phyloP scores from a whole-genome alignment of 257 asterid genomes.

The Solanum sejunctum region DNA sequence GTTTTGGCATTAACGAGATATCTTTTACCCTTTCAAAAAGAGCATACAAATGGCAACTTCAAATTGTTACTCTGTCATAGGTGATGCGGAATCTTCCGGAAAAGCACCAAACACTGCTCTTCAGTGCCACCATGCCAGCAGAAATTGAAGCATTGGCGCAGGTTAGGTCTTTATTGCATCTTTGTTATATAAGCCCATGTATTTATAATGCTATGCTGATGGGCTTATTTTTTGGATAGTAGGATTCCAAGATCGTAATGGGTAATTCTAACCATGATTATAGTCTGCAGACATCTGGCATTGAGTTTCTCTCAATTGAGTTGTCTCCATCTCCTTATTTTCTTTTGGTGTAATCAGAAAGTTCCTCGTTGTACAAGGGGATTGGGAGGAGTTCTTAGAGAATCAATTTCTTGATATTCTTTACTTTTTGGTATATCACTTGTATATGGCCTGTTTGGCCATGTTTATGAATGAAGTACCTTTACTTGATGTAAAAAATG shows the following conservation, averaged over 20 bases:
- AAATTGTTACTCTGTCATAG: constrained; percentile 19
- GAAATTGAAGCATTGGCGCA: constrained; percentile 85
- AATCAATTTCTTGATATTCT: background rate
- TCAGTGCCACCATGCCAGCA: constrained; percentile 93
- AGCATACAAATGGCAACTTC: background rate
- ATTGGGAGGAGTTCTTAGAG: background rate
- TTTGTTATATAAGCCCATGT: background rate
- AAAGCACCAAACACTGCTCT: constrained; percentile 77
- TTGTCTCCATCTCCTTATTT: background rate
- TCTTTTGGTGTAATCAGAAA: background rate
- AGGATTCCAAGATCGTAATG: background rate
- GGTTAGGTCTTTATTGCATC: constrained; percentile 21
- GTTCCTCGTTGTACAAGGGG: background rate
- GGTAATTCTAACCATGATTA: background rate
- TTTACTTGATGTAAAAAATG: background rate
- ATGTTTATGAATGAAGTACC: background rate
- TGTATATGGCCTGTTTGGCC: background rate
- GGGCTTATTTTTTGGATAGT: background rate
- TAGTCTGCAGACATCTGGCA: background rate
- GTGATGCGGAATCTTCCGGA: constrained; percentile 76
- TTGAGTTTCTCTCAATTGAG: background rate
- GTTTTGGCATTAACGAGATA: background rate
- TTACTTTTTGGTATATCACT: background rate
- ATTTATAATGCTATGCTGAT: background rate
- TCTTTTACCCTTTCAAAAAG: background rate